These are phyloP conservation scores for Acer yangbiense DNA, from an alignment of 345 rosid genomes.

Conservation along the genomic window DNA sequence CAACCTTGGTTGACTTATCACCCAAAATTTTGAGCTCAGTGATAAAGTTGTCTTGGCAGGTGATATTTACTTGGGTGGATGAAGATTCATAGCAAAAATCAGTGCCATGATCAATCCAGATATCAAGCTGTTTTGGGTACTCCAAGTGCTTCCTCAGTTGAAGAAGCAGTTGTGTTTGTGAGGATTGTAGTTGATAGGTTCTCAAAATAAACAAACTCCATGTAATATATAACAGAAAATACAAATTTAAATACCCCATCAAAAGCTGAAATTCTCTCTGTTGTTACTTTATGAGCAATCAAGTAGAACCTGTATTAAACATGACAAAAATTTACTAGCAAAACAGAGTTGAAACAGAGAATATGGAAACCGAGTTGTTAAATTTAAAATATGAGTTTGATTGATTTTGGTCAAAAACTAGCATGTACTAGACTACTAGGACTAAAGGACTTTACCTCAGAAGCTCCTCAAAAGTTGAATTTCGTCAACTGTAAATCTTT, in stretches of 20 bases:
- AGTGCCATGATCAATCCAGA: slow-evolving; percentile 55
- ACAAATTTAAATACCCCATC: slow-evolving; percentile 44
- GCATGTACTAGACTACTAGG: too few relatives aligned
- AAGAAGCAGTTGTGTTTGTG: slow-evolving; percentile 74
- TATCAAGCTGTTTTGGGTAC: slow-evolving; percentile 63
- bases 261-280: slow-evolving; percentile 13
- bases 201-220: slow-evolving; percentile 50
- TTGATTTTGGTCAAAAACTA: not conserved
- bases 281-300: slow-evolving; percentile 10
- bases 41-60: slow-evolving; percentile 58
- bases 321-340: not conserved
- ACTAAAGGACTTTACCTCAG: slow-evolving; percentile 7
- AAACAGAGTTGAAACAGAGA: slow-evolving; percentile 1
- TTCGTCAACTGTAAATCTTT: not conserved
- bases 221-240: slow-evolving; percentile 39
- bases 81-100: slow-evolving; percentile 58
- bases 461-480: slow-evolving; percentile 6
- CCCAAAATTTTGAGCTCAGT: slow-evolving; percentile 58
- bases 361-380: not conserved
- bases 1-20: slow-evolving; percentile 39
- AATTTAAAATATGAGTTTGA: not conserved
- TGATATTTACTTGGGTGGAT: slow-evolving; percentile 51
- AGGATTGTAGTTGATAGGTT: slow-evolving; percentile 67
- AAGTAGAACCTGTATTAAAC: not conserved
- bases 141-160: slow-evolving; percentile 74